Evolutionary conservation across 495 filamentous ascomycete genomes (phyloP).

Genomic region (Xylaria venustula): DNA sequence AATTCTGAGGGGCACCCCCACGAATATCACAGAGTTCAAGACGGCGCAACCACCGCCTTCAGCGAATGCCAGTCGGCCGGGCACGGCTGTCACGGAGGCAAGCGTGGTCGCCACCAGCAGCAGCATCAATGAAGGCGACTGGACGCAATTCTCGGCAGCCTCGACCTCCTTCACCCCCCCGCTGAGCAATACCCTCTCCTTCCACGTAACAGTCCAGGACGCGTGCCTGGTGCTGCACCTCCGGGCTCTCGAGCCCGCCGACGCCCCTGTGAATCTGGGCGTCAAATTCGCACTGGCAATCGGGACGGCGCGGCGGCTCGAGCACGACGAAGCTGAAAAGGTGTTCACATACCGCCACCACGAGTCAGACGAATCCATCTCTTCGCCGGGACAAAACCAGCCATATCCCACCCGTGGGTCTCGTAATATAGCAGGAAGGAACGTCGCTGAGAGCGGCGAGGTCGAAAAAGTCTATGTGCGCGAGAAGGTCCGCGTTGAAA

Average conservation of each 20-base stretch:
- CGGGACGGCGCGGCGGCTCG: slow-evolving; percentile 58
- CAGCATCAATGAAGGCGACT: slow-evolving; percentile 10
- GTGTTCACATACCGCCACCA: slow-evolving; percentile 58
- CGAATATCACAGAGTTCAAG: slow-evolving; percentile 16
- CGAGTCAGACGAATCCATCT: slow-evolving; percentile 3
- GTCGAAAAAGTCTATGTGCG: slow-evolving; percentile 70
- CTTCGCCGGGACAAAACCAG: not conserved
- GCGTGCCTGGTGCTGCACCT: slow-evolving; percentile 74
- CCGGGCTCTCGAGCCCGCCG: slow-evolving; percentile 69
- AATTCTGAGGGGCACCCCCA: slow-evolving; percentile 57
- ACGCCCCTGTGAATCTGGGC: slow-evolving; percentile 47
- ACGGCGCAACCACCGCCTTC: slow-evolving; percentile 18
- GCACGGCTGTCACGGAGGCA: not conserved
- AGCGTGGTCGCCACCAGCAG: slow-evolving; percentile 9
- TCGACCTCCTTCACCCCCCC: slow-evolving; percentile 43
- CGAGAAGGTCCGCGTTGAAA: slow-evolving; percentile 89
- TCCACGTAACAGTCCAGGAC: slow-evolving; percentile 77
- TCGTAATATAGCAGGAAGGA: not conserved
- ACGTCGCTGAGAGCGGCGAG: slow-evolving; percentile 1
- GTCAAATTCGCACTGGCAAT: slow-evolving; percentile 53
- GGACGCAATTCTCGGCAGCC: slow-evolving; percentile 10
- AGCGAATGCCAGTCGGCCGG: slow-evolving; percentile 18
- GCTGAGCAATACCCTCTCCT: slow-evolving; percentile 52
- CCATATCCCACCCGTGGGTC: slow-evolving; percentile 4
- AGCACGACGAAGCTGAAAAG: slow-evolving; percentile 79